phyloP scores from a whole-genome alignment of 1,139 yeast genomes.

The Debaryomyces robertsiae region DNA sequence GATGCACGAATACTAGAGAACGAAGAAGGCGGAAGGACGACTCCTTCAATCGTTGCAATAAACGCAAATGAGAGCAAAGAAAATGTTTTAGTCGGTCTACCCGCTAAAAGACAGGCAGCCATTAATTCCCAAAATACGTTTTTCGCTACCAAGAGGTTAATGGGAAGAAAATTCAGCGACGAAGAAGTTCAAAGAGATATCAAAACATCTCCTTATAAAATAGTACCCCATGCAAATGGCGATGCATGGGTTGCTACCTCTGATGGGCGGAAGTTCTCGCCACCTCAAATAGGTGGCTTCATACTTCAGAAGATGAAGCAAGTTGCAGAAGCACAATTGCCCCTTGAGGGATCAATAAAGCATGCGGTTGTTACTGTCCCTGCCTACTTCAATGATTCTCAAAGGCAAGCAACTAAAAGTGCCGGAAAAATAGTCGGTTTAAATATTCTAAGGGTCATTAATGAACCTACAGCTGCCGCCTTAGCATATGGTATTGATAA shows the following conservation, averaged over 20 bases:
- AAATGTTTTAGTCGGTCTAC: slow-evolving; percentile 88
- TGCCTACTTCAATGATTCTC: slow-evolving; percentile 78
- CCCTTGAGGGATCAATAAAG: slow-evolving; percentile 60
- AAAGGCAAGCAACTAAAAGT: slow-evolving; percentile 73
- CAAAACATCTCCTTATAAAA: slow-evolving; percentile 80
- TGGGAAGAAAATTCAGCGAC: slow-evolving; percentile 67
- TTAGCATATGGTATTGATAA: slow-evolving; percentile 73
- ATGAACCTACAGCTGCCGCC: slow-evolving; percentile 85
- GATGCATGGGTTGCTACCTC: slow-evolving; percentile 99
- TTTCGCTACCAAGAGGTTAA: slow-evolving; percentile 97
- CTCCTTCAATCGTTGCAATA: slow-evolving; percentile 98
- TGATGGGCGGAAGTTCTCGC: slow-evolving; percentile 86
- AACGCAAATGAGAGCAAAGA: slow-evolving; percentile 84
- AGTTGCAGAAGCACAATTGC: slow-evolving; percentile 90
- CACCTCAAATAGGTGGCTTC: slow-evolving; percentile 97
- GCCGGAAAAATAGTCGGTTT: slow-evolving; percentile 71
- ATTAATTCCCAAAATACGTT: slow-evolving; percentile 98
- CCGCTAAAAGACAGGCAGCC: slow-evolving; percentile 99
- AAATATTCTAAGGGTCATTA: slow-evolving; percentile 67
- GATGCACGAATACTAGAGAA: slow-evolving; percentile 64
- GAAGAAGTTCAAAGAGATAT: slow-evolving; percentile 67
- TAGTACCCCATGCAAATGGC: slow-evolving; percentile 93
- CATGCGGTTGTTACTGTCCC: slow-evolving; percentile 89
- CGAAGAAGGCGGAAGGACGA: slow-evolving; percentile 96
- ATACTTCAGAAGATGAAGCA: slow-evolving; percentile 95